These are phyloP conservation scores for Trichophaea hybrida DNA, from an alignment of 2,329 filamentous ascomycete species.

Conservation along the genomic window DNA sequence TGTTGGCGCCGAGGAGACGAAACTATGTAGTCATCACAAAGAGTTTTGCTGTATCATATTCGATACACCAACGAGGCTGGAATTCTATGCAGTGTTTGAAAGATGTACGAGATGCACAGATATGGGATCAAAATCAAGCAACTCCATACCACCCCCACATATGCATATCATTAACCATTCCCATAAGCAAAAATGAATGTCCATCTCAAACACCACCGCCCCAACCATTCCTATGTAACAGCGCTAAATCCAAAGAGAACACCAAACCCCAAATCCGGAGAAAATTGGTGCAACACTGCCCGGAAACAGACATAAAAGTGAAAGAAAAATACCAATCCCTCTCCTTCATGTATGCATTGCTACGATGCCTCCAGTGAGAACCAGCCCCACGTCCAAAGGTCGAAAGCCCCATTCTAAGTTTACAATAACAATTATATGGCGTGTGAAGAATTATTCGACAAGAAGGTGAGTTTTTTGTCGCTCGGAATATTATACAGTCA, in stretches of 20 bases:
- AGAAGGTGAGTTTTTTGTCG: background rate
- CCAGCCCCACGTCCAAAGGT: background rate
- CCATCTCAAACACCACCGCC: background rate
- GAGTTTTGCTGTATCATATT: too few relatives aligned
- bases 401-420: background rate
- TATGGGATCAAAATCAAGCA: background rate
- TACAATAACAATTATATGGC: background rate
- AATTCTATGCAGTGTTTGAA: too few relatives aligned
- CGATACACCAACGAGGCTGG: too few relatives aligned
- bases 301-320: background rate
- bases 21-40: too few relatives aligned
- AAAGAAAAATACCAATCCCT: background rate
- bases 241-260: slow-evolving; percentile 8
- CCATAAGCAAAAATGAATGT: background rate
- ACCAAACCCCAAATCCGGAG: slow-evolving; percentile 3
- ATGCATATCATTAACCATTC: background rate
- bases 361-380: background rate
- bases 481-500: background rate
- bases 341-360: background rate
- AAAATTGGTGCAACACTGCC: slow-evolving; percentile 3
- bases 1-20: too few relatives aligned
- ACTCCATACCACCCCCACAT: background rate
- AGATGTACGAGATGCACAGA: too few relatives aligned
- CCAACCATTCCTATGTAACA: slow-evolving; percentile 3
- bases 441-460: background rate